Evolutionary conservation across 108 stramenopile species (phyloP).

Genomic region (Stephanodiscus triporus): DNA sequence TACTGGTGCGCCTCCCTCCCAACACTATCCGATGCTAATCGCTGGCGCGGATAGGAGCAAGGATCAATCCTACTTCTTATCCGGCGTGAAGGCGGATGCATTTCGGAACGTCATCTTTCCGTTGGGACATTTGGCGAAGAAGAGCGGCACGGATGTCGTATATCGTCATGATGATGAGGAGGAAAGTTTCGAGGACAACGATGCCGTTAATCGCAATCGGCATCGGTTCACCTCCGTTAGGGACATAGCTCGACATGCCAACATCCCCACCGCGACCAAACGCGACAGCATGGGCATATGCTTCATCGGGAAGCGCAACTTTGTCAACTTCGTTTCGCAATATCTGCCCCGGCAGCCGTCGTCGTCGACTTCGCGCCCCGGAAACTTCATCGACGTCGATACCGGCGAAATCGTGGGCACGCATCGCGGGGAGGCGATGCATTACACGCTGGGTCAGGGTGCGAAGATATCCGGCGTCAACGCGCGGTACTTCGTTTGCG

Average conservation of each 20-base stretch:
- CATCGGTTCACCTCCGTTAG: constrained; percentile 64
- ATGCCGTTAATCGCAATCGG: background rate
- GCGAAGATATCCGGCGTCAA: constrained; percentile 83
- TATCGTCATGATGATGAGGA: background rate
- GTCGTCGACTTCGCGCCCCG: constrained; percentile 23
- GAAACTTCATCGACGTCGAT: constrained; percentile 81
- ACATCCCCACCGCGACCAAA: constrained; percentile 85
- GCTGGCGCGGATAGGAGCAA: constrained; percentile 81
- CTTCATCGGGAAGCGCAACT: constrained; percentile 93
- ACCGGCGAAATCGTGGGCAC: constrained; percentile 59
- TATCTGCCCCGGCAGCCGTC: constrained; percentile 54
- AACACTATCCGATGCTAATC: constrained; percentile 59
- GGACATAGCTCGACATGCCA: constrained; percentile 66
- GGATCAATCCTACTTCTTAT: constrained; percentile 96
- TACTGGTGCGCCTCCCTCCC: background rate
- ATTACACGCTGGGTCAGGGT: constrained; percentile 86
- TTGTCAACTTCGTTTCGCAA: constrained; percentile 84
- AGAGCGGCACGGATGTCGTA: constrained; percentile 1
- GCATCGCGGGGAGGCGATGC: constrained; percentile 41
- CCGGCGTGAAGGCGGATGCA: constrained; percentile 61
- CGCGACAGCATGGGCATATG: constrained; percentile 95
- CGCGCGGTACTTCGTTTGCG: constrained; percentile 82
- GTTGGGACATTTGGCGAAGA: constrained; percentile 82
- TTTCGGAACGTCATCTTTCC: constrained; percentile 87
- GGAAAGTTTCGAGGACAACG: background rate